Evolutionary conservation across 305 asterid genomes (phyloP).

Genomic region (Fraxinus baroniana): DNA sequence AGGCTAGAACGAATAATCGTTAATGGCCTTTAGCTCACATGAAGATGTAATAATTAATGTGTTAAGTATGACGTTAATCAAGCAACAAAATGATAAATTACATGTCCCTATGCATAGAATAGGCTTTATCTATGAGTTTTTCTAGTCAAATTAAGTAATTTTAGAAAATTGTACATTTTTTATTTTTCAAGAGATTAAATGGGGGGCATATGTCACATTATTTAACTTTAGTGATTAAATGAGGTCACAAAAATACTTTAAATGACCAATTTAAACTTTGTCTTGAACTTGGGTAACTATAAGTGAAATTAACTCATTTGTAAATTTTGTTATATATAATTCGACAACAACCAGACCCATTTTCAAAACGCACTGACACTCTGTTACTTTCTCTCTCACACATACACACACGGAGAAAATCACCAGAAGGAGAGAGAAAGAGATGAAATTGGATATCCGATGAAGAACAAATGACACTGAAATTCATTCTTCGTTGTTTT

Average conservation of each 20-base stretch:
- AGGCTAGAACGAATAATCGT: background rate
- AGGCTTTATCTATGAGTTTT: background rate
- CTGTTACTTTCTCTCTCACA: slow-evolving; percentile 28
- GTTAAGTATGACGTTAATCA: background rate
- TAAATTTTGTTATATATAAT: background rate
- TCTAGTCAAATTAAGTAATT: too few relatives aligned
- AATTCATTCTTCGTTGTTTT: slow-evolving; percentile 11
- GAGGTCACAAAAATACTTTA: background rate
- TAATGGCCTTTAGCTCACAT: background rate
- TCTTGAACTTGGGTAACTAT: background rate
- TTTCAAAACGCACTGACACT: slow-evolving; percentile 24
- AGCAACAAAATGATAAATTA: too few relatives aligned
- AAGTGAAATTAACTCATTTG: background rate
- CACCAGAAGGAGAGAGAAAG: background rate
- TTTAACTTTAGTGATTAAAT: too few relatives aligned
- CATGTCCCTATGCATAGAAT: background rate
- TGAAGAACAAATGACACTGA: slow-evolving; percentile 10
- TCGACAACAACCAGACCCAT: background rate
- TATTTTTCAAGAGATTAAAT: background rate
- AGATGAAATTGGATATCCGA: slow-evolving; percentile 15
- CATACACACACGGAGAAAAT: slow-evolving; percentile 8
- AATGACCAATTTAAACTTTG: background rate
- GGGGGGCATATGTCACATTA: background rate
- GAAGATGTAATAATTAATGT: background rate
- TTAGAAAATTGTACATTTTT: too few relatives aligned